Evolutionary conservation across 1,284 basidiomycete genomes (phyloP), one percentile per base, ranked within the genome.

Genomic region (Sutorius eximius): DNA sequence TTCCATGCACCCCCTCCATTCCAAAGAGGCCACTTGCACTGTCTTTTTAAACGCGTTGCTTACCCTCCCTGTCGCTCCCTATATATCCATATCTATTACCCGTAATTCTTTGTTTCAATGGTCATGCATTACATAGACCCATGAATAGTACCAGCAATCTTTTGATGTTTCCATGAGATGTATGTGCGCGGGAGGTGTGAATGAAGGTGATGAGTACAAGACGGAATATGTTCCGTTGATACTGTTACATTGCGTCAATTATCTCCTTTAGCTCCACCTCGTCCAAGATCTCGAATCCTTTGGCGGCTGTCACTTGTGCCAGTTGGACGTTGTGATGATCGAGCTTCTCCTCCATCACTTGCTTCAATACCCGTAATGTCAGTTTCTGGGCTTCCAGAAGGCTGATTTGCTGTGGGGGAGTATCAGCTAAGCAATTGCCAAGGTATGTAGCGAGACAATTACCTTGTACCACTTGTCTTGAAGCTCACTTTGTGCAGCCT

Each of bases 381-480:
- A 99, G 76, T 33, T 85, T 78, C 63, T 95, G 91, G 2, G 95
- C 97, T 71, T 98, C 95, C 60, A 82, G 77, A 29, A 99, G 78
- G 9, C 90, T 89, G 87, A 99, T 96, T 85, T 90, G 88, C 95
- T 98, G 24, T 27, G 53, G 30, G 32, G 38, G 49, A 11, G 54
- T 3, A 30, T 62, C 38, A 60, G 45, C 38, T 10, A 41, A 32
- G 53, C 12, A 30, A 20, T 2, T 12, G 6, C 34, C 6, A 22
- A 37, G 2, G 13, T 20, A 38, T 38, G 37, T 20, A 36, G 42
- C 15, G 33, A 33, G 33, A 38, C 12, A 53, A 80, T 45, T 60
- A 95, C 95, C 80, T 91, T 95, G 75, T 95, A 89, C 88, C 91
- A 99, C 75, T 95, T 95, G 74, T 98, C 95, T 73, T 99, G 96